These are phyloP conservation scores for Paramecium bursaria DNA, from an alignment of 73 alveolate species.

Conservation along the genomic window DNA sequence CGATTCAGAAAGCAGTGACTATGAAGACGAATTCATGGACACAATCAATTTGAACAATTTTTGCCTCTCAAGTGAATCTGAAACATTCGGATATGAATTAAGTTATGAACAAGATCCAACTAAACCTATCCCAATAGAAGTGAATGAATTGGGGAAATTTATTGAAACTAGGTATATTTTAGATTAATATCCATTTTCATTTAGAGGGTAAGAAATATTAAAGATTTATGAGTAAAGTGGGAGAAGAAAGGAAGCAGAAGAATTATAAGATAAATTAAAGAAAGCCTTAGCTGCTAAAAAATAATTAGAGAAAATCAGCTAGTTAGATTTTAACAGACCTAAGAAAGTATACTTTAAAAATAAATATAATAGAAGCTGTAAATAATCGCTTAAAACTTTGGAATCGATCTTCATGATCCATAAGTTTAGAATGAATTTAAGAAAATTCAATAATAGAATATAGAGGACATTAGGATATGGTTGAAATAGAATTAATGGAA, in stretches of 20 bases:
- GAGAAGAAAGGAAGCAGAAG: slow-evolving; percentile 24
- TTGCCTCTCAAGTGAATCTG: slow-evolving; percentile 2
- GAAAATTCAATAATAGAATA: slow-evolving; percentile 41
- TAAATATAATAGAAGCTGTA: slow-evolving; percentile 24
- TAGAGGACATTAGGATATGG: slow-evolving; percentile 48
- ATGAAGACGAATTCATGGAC: neutral
- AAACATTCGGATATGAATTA: slow-evolving; percentile 27
- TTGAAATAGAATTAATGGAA: slow-evolving; percentile 41
- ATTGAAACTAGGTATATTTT: slow-evolving; percentile 56
- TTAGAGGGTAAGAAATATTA: slow-evolving; percentile 55
- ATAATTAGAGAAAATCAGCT: slow-evolving; percentile 31
- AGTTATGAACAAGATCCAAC: slow-evolving; percentile 41
- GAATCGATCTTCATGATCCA: slow-evolving; percentile 41
- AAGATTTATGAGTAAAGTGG: slow-evolving; percentile 40
- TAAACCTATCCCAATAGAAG: slow-evolving; percentile 52
- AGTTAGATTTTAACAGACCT: slow-evolving; percentile 51
- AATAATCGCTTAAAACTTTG: slow-evolving; percentile 21
- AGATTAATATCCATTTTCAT: too few relatives aligned
- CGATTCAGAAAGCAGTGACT: neutral
- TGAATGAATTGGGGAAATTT: slow-evolving; percentile 44
- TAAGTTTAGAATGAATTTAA: slow-evolving; percentile 44
- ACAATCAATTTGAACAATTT: neutral
- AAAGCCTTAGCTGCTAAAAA: slow-evolving; percentile 53
- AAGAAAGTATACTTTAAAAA: neutral
- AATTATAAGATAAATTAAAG: slow-evolving; percentile 34